Percentiles rank a stretch among this genome's conserved stretches.
phyloP scores from a whole-genome alignment of 202 grass and related monocot species.

The Digitaria exilis region DNA sequence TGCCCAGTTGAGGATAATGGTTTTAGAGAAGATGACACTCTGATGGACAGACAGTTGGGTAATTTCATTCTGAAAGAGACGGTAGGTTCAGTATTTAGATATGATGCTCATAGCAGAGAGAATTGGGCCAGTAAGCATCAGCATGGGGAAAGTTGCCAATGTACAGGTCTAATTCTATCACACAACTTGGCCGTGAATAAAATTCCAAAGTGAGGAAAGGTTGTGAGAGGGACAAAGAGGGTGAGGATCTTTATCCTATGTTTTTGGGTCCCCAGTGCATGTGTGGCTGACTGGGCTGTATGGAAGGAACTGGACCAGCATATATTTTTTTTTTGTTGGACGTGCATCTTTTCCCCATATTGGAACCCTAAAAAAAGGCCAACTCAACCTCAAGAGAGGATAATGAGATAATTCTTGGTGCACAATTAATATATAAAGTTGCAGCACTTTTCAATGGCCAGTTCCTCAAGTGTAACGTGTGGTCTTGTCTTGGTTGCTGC shows the following conservation, averaged over 20 bases:
- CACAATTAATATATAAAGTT: neutral
- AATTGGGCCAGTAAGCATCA: constrained; percentile 38
- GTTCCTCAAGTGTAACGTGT: constrained; percentile 10
- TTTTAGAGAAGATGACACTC: neutral
- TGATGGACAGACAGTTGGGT: constrained; percentile 1
- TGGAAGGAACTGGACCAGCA: constrained; percentile 34
- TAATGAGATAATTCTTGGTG: constrained; percentile 8
- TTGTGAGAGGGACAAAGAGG: constrained; percentile 28
- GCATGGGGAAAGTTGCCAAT: constrained; percentile 39
- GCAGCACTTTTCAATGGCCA: neutral
- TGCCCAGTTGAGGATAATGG: neutral
- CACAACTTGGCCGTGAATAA: constrained; percentile 30
- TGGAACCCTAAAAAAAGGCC: neutral
- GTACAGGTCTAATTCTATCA: constrained; percentile 25
- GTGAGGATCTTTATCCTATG: constrained; percentile 25
- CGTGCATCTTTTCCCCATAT: constrained; percentile 8
- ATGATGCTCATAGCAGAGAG: constrained; percentile 15
- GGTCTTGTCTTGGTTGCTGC: constrained; percentile 8
- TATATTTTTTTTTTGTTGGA: constrained; percentile 36
- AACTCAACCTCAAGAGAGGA: constrained; percentile 21
- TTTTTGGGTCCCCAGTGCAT: constrained; percentile 36
- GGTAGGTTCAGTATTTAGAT: constrained; percentile 12
- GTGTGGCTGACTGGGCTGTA: constrained; percentile 32
- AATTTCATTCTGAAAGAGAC: constrained; percentile 13
- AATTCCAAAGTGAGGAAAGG: constrained; percentile 41